Base-by-base conservation (phyloP, 306 rosid species). In the Lathyrus oleraceus region DNA sequence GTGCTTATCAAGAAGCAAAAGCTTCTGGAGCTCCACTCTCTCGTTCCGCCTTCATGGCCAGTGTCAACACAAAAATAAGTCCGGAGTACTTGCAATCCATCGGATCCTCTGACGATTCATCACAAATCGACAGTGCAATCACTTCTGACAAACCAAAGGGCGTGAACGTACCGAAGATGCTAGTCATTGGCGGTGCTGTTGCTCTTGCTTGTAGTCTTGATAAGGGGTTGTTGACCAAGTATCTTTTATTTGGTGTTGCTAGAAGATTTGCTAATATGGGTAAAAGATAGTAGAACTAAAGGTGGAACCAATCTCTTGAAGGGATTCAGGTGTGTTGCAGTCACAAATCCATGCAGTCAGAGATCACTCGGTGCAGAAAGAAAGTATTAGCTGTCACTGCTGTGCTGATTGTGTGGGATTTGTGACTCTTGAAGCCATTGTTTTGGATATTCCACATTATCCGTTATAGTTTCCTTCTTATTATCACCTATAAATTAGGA, bases 181-280 rank as follows among this genome's bases (percentile, higher is more conserved):
- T 95, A 36, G 56, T 95, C 32, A 66, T 95, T 10, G 96, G 99
- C 2, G 97, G 96, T 70, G 99, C 84, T 11, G 47, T 89, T 57
- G 80, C 82, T 44, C 87, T 92, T 51, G 97, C 97, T n/a, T 91
- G 97, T 73, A 86, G 89, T 71, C 92, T 92, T 60, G 97, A 92
- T 42, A 85, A 80, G n/a, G 97, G 96, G 3, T 81, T 92, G 48
- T 79, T 92, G 73, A 89, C 97, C 2, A 92, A 92, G 82, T 85
- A 90, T 47, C 75, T 91, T 59, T 72, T 95, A 56, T 89, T 95
- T 61, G 97, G 96, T 20, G 95, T 91, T 45, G 99, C 95, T 30
- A 88, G 95, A 72, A 91, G 86, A 80, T 83, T 91, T 76, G 94
- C 88, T 1, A 89, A 87, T 49, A 79, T 87, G 14, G 97, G 95